phyloP scores from a whole-genome alignment of 345 rosid genomes.

The Citrus unshiu region DNA sequence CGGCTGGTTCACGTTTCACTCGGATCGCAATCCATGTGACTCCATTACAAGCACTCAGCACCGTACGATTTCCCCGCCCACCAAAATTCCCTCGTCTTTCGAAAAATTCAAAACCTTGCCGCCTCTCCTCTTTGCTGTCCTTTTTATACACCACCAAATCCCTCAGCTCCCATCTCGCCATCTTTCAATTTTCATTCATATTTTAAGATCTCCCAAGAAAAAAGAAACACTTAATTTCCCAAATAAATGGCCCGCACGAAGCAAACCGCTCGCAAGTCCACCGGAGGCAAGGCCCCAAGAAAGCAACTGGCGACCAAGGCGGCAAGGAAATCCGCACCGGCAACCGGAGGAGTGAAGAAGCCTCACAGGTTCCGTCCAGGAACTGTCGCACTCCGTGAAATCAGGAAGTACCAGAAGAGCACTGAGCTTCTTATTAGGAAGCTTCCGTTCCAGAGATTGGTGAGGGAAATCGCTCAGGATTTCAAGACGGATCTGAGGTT shows the following conservation, averaged over 20 bases:
- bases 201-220: not conserved
- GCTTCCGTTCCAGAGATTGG: constrained; percentile 53
- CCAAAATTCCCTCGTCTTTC: not conserved
- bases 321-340: constrained; percentile 51
- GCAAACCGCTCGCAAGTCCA: constrained; percentile 55
- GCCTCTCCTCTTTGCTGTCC: not conserved
- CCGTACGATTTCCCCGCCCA: not conserved
- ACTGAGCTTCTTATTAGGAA: constrained; percentile 51
- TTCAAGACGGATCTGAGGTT: constrained; percentile 60
- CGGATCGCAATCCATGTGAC: not conserved
- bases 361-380: constrained; percentile 59
- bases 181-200: not conserved
- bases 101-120: not conserved
- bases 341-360: constrained; percentile 61
- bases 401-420: constrained; percentile 54
- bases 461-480: constrained; percentile 58
- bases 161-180: not conserved
- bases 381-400: constrained; percentile 49
- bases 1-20: not conserved
- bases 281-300: constrained; percentile 57
- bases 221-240: too few relatives aligned
- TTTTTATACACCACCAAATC: not conserved
- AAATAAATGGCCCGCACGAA: constrained; percentile 51
- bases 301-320: constrained; percentile 54
- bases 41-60: not conserved